Percentiles rank a stretch among this genome's conserved stretches.
phyloP scores from a whole-genome alignment of 225 moss, liverwort and hornwort genomes.

The Pleurozium schreberi region DNA sequence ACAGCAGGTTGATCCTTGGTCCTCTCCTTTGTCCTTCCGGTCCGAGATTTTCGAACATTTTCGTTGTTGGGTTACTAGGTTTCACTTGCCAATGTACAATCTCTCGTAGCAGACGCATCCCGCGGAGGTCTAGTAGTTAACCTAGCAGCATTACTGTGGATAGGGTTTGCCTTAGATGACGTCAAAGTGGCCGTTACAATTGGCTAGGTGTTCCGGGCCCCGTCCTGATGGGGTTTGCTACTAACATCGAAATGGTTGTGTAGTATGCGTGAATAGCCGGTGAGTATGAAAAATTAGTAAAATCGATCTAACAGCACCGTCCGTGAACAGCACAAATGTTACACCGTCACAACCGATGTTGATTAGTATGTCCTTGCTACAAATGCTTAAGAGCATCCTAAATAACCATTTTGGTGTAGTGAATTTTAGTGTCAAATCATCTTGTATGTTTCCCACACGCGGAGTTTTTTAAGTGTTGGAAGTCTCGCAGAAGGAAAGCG shows the following conservation, averaged over 20 bases:
- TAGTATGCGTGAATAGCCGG: neutral
- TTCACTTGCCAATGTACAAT: neutral
- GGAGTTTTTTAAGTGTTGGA: neutral
- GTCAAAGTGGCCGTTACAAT: no score
- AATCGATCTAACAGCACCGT: neutral
- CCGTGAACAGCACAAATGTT: no score
- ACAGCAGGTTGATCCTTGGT: slow-evolving; percentile 14
- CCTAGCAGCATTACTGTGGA: neutral
- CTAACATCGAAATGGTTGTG: neutral
- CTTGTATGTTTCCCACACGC: neutral
- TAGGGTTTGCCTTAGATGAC: neutral
- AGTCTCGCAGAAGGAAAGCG: slow-evolving; percentile 20
- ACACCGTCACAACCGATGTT: neutral
- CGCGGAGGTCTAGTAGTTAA: neutral
- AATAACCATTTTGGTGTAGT: neutral
- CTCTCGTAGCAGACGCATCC: neutral
- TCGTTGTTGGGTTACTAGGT: neutral
- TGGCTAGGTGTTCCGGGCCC: no score
- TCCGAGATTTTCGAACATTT: no score
- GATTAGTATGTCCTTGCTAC: no score
- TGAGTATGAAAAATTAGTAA: no score
- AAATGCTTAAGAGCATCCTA: no score
- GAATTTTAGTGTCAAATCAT: neutral
- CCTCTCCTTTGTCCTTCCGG: neutral
- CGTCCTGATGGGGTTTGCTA: neutral